Evolutionary conservation across 805 yeast species (phyloP).

Genomic region (Wilhelminamyces savonicus): DNA sequence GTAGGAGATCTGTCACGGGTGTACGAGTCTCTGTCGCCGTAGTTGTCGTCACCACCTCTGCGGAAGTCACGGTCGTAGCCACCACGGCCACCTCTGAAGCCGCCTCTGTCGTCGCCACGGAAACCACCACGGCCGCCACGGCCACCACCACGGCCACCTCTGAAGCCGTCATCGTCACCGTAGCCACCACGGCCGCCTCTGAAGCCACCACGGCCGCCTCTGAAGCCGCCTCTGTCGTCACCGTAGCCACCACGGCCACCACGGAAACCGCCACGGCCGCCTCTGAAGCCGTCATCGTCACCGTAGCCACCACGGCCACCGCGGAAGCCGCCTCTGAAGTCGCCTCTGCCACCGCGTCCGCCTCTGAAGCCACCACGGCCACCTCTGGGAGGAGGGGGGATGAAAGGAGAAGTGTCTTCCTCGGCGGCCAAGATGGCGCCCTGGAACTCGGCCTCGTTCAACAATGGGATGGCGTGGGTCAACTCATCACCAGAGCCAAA

Average conservation of each 20-base stretch:
- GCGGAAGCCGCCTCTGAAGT: constrained; percentile 24
- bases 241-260: too few relatives aligned
- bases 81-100: constrained; percentile 31
- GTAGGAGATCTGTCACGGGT: constrained; percentile 64
- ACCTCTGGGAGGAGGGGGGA: constrained; percentile 47
- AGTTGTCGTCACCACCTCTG: constrained; percentile 11
- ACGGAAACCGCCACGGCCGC: constrained; percentile 23
- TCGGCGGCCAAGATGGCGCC: constrained; percentile 69
- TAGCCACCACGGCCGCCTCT: constrained; percentile 16
- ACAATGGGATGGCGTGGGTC: constrained; percentile 63
- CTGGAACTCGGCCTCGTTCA: constrained; percentile 66
- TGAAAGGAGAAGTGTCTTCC: constrained; percentile 64
- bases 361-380: constrained; percentile 40
- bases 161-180: constrained; percentile 23
- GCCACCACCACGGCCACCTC: constrained; percentile 41
- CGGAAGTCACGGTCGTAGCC: constrained; percentile 44
- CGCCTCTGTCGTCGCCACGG: constrained; percentile 12
- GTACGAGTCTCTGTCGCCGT: constrained; percentile 41
- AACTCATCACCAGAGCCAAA: constrained; percentile 66
- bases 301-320: constrained; percentile 19
- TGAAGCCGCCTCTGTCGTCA: constrained; percentile 24
- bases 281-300: constrained; percentile 35
- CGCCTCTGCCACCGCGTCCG: constrained; percentile 39
- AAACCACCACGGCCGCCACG: constrained; percentile 30
- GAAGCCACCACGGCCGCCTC: constrained; percentile 31